Evolutionary conservation across 805 yeast genomes (phyloP).

Genomic region (Lipomyces spencermartinsiae): DNA sequence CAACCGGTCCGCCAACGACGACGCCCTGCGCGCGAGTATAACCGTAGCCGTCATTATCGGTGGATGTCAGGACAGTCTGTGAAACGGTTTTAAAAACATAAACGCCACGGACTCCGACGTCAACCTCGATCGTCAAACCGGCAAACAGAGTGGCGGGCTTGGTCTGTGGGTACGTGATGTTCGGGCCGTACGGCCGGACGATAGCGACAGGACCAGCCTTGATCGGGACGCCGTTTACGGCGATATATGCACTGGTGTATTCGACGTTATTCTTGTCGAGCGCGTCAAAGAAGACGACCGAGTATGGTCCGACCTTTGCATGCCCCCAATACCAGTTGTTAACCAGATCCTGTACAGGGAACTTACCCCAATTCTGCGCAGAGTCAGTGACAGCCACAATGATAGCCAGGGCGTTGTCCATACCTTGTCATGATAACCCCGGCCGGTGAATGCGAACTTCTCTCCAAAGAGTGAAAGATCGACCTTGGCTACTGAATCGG

Average conservation of each 20-base stretch:
- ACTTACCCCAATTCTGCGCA: constrained; percentile 12
- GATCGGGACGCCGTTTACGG: constrained; percentile 16
- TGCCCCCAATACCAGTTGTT: constrained; percentile 26
- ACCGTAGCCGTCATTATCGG: constrained; percentile 10
- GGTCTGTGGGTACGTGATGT: constrained; percentile 3
- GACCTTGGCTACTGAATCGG: constrained; percentile 17
- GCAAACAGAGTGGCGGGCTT: constrained; percentile 6
- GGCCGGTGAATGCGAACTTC: constrained; percentile 14
- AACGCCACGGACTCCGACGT: constrained; percentile 12
- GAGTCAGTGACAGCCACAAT: neutral
- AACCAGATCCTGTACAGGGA: constrained; percentile 1
- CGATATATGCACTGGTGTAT: constrained; percentile 14
- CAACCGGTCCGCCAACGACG: constrained; percentile 5
- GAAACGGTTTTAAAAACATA: constrained; percentile 3
- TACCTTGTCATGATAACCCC: constrained; percentile 21
- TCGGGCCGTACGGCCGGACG: constrained; percentile 10
- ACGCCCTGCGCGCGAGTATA: constrained; percentile 10
- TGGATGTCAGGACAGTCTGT: neutral
- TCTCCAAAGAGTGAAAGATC: constrained; percentile 18
- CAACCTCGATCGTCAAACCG: constrained; percentile 6
- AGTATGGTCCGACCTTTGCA: constrained; percentile 17
- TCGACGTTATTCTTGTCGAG: neutral
- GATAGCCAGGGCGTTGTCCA: neutral
- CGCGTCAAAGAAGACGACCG: constrained; percentile 23
- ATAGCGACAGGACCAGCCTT: neutral